phyloP scores from a whole-genome alignment of 2,329 filamentous ascomycete genomes.

The Thermomyces lanuginosus region DNA sequence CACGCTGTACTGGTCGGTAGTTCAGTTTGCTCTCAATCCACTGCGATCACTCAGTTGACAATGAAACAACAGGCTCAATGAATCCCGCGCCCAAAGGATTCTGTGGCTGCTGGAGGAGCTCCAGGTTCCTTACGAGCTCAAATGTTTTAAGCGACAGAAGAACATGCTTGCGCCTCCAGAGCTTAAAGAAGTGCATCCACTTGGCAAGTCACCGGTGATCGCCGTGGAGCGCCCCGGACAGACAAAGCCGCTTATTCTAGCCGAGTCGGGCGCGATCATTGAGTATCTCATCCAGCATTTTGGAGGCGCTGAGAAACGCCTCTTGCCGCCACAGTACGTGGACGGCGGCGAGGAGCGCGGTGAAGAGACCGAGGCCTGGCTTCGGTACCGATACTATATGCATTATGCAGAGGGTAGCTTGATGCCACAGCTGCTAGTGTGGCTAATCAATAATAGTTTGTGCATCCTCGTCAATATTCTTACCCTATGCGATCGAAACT shows the following conservation, averaged over 20 bases:
- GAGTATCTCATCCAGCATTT: constrained; percentile 67
- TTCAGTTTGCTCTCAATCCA: not conserved
- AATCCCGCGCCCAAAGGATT: constrained; percentile 67
- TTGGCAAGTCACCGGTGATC: constrained; percentile 76
- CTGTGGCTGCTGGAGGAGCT: constrained; percentile 78
- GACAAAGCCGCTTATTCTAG: constrained; percentile 45
- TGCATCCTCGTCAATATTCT: constrained; percentile 5
- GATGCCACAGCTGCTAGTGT: constrained; percentile 53
- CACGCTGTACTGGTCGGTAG: constrained; percentile 6
- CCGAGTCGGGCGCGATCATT: constrained; percentile 65
- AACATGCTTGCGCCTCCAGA: constrained; percentile 57
- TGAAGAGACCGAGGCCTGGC: constrained; percentile 44
- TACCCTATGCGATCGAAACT: not conserved
- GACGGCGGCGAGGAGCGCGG: constrained; percentile 38
- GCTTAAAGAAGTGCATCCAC: constrained; percentile 60
- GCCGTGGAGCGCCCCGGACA: constrained; percentile 39
- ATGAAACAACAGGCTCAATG: constrained; percentile 49
- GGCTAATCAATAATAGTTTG: constrained; percentile 44
- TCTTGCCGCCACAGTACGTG: constrained; percentile 37
- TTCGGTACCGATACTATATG: constrained; percentile 52
- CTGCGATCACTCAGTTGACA: not conserved
- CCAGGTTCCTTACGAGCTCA: constrained; percentile 59
- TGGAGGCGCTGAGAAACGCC: constrained; percentile 24
- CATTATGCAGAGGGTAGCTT: constrained; percentile 76
- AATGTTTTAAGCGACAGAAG: constrained; percentile 54